Evolutionary conservation across 1,139 yeast genomes (phyloP), one percentile per base, ranked within the genome.

Genomic region (Kodamaea sp.): DNA sequence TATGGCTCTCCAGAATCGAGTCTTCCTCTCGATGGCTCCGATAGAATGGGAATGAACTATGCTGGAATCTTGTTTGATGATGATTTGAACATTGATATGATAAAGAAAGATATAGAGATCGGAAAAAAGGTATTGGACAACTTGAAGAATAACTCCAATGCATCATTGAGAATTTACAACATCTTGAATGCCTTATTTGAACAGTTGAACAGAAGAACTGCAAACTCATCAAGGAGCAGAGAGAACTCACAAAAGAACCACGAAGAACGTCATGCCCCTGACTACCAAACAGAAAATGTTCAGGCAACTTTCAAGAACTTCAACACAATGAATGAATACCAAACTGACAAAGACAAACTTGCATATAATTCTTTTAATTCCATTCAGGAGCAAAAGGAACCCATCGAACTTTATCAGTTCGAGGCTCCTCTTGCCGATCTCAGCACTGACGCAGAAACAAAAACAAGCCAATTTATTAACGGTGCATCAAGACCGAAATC

Each of bases 101-200:
- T 88, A 38, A 73, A 81, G 41, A 68, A 76, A 39, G 95, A 86
- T 59, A 92, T 94, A 4, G 95, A 86, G 49, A 70, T 78, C 37
- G 96, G 96, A 15, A 82, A 83, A 55, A 76, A 78, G 41, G 86
- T 87, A 2, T 66, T 89, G 48, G 82, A 83, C 39, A 66, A 75
- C 26, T 67, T 89, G 50, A 86, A 85, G 52, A 84, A 80, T 47
- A 77, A 81, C 42, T 81, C 92, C 29, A 76, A 77, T 58, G 84
- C 96, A 9, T 92, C 96, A 0, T 71, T 78, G 41, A 70, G 96
- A 44, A 88, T 92, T 12, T 87, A 84, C 59, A 81, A 81, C 48
- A 77, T 88, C 37, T 72, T 89, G 53, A 84, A 86, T 53, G 80
- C 85, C 10, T 63, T 89, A 44, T 89, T 89, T 57, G 95, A 87